Base-by-base conservation (phyloP, 257 asterid genomes). In the Lantana camara region DNA sequence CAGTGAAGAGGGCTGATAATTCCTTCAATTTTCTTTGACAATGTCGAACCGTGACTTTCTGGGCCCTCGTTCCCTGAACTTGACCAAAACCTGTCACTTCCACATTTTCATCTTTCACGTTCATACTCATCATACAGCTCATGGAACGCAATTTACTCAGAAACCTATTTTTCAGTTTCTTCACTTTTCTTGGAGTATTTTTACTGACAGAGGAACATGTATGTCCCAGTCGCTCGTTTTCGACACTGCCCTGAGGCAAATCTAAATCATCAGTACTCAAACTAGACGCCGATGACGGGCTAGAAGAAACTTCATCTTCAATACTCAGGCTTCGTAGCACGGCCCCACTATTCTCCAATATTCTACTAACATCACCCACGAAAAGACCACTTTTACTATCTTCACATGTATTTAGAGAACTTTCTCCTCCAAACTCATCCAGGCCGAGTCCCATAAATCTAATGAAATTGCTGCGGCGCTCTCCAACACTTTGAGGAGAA, bases 1-100 rank as follows among this genome's bases (percentile, higher is more conserved):
- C 98, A 8, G 61, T 74, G 82, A 88, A 91, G 56, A 95, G 83
- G 65, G 90, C 98, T 7, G 99, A 91, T 44, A 95, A 80, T 57
- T 91, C 98, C 81, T 88, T 95, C 66, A 57, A 68, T 52, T 64
- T 80, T 72, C 81, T 95, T 65, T 68, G 68, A 48, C 57, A 64
- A 54, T 82, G 86, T 53, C 86, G 85, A 70, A 88, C 96, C 64
- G 71, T 81, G 44, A 88, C 85, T 59, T 90, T 94, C 64, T 58
- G 87, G 48, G 63, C 58, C 75, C 73, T 73, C 45, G 71, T 56
- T 59, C 79, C 75, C 20, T 49, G 80, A 55, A 32, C 54, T 49
- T 60, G 78, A 34, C 53, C 55, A 1, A 60, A 49, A 35, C 60
- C 41, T 37, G 67, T 35, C 17, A 32, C 57, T 13, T 60, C 76